Conservation (phyloP, 1,284 basidiomycete species). For the Flammula alnicola region DNA sequence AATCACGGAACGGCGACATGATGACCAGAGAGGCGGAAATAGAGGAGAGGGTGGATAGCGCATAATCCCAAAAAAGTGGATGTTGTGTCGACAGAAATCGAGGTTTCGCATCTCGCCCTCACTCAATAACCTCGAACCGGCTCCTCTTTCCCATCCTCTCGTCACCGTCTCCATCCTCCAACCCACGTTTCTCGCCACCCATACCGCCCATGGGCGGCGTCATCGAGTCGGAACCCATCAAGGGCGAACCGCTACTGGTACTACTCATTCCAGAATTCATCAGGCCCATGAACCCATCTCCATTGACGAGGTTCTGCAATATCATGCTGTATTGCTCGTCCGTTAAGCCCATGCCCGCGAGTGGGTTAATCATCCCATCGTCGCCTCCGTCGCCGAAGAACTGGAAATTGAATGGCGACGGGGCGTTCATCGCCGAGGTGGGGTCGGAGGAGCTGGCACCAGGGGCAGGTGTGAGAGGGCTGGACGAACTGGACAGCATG, state of each 20-base stretch:
- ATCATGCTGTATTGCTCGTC: constrained; percentile 79
- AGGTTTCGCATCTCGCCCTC: constrained; percentile 5
- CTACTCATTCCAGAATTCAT: too few species aligned
- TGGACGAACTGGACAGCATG: constrained; percentile 16
- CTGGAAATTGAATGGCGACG: constrained; percentile 28
- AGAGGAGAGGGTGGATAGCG: too few species aligned
- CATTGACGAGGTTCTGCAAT: constrained; percentile 65
- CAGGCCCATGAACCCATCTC: constrained; percentile 52
- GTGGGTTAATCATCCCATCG: constrained; percentile 56
- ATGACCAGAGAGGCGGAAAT: too few species aligned
- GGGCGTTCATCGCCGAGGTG: constrained; percentile 11
- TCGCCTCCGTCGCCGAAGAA: constrained; percentile 30
- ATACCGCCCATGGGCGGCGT: constrained; percentile 20
- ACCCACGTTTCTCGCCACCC: constrained; percentile 24
- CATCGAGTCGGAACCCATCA: constrained; percentile 18
- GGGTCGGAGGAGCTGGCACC: neutral
- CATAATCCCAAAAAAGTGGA: too few species aligned
- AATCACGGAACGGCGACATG: too few species aligned
- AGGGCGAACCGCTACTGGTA: too few species aligned
- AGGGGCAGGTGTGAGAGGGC: constrained; percentile 9
- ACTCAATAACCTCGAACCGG: constrained; percentile 74
- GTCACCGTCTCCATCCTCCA: constrained; percentile 38
- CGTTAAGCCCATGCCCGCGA: constrained; percentile 75
- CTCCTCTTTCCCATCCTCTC: constrained; percentile 65
- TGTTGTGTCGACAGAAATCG: too few species aligned